Conservation (phyloP, 2,329 filamentous ascomycete species). For the Cercospora zeae-maydis region DNA sequence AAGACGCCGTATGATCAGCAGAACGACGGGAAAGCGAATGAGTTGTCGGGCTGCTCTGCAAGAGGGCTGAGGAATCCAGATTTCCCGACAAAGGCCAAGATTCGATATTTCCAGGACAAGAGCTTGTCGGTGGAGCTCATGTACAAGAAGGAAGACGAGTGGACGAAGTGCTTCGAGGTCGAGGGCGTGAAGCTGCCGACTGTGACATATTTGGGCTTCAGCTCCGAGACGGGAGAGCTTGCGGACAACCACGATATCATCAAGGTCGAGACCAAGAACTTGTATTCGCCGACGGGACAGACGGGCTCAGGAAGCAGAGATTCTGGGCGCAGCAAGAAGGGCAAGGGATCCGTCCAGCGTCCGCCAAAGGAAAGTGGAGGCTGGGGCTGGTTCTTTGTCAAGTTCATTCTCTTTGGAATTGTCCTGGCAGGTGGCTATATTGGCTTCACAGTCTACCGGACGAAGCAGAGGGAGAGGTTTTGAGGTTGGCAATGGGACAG, state of each 20-base stretch:
- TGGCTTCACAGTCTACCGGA: slow-evolving; percentile 79
- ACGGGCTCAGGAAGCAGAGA: slow-evolving; percentile 40
- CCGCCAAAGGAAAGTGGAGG: slow-evolving; percentile 46
- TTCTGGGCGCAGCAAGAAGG: slow-evolving; percentile 37
- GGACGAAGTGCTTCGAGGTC: slow-evolving; percentile 82
- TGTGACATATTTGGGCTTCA: slow-evolving; percentile 62
- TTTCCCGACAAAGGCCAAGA: slow-evolving; percentile 75
- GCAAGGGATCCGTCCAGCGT: slow-evolving; percentile 49
- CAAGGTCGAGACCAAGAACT: slow-evolving; percentile 77
- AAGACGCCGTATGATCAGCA: slow-evolving; percentile 85
- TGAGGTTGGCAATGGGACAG: slow-evolving; percentile 24
- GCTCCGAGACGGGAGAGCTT: slow-evolving; percentile 89
- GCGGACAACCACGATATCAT: slow-evolving; percentile 98
- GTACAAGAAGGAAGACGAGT: slow-evolving; percentile 86
- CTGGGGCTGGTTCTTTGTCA: slow-evolving; percentile 73
- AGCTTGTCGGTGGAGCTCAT: slow-evolving; percentile 84
- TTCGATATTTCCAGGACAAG: slow-evolving; percentile 98
- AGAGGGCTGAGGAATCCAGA: slow-evolving; percentile 77
- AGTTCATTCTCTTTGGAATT: slow-evolving; percentile 72
- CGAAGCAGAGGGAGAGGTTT: slow-evolving; percentile 48
- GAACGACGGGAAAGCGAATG: slow-evolving; percentile 88
- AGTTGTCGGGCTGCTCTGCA: slow-evolving; percentile 91
- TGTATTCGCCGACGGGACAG: slow-evolving; percentile 64
- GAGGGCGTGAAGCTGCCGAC: slow-evolving; percentile 68
- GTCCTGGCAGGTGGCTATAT: slow-evolving; percentile 73